Conservation (phyloP, 1,139 yeast species). For the Saccharomycopsis hybrid region DNA sequence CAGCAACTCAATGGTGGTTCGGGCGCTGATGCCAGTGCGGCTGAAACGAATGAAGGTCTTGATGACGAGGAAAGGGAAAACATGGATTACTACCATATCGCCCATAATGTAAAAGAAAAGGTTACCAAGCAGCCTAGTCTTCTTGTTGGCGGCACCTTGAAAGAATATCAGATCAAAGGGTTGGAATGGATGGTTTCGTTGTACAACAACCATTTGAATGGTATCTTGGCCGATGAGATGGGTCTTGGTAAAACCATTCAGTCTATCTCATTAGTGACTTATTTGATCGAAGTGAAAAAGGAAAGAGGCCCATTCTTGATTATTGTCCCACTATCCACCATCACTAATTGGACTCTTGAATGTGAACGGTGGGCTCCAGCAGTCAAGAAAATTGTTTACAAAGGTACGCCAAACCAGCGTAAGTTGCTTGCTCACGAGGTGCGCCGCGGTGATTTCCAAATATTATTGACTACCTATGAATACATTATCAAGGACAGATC, state of each 20-base stretch:
- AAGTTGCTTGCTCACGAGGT: conserved; percentile 69
- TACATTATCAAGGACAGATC: conserved; percentile 89
- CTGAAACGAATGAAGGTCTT: too few relatives aligned
- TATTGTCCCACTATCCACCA: conserved; percentile 88
- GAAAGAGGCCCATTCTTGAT: conserved; percentile 68
- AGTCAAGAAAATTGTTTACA: conserved; percentile 71
- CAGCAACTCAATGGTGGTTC: conserved; percentile 30
- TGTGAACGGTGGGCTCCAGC: conserved; percentile 97
- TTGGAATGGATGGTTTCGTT: conserved; percentile 85
- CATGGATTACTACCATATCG: conserved; percentile 88
- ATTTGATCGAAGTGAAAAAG: conserved; percentile 57
- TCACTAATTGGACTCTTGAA: conserved; percentile 94
- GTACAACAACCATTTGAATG: conserved; percentile 70
- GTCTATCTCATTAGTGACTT: conserved; percentile 64
- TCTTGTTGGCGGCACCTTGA: conserved; percentile 69
- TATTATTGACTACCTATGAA: conserved; percentile 85
- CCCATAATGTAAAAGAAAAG: conserved; percentile 79
- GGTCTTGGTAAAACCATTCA: conserved; percentile 83
- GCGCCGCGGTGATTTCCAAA: conserved; percentile 79
- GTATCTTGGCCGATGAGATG: conserved; percentile 85
- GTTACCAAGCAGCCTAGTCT: conserved; percentile 76
- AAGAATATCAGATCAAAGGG: conserved; percentile 74
- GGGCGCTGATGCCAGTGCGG: too few relatives aligned
- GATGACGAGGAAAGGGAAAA: conserved; percentile 54
- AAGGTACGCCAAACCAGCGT: conserved; percentile 87